Conservation (phyloP, 176 grass and related monocot species). For the Dendrocalamus sinicus region DNA sequence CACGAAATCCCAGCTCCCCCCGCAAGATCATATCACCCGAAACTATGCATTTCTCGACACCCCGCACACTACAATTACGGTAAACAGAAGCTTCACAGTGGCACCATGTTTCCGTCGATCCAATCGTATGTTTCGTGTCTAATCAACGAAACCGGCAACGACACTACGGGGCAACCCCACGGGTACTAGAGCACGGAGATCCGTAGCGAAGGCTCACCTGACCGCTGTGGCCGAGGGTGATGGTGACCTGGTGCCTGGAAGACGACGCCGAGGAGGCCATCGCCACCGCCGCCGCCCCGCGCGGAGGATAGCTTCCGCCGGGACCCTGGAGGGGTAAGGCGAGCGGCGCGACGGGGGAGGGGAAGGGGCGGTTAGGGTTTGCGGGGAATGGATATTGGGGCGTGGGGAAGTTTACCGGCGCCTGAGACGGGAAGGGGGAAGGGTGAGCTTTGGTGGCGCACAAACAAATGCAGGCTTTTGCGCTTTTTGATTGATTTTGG, state of each 20-base stretch:
- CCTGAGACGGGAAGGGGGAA: slow-evolving; percentile 4
- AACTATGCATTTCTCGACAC: background rate
- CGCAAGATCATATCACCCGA: background rate
- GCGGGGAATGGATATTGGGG: slow-evolving; percentile 28
- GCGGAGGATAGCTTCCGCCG: background rate
- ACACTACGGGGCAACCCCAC: background rate
- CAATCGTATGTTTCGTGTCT: slow-evolving; percentile 13
- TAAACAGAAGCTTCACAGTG: background rate
- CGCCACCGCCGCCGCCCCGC: background rate
- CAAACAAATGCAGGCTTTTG: background rate
- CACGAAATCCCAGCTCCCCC: background rate
- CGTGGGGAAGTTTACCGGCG: slow-evolving; percentile 33
- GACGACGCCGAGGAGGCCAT: slow-evolving; percentile 52
- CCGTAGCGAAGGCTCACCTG: slow-evolving; percentile 52
- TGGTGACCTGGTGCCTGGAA: slow-evolving; percentile 63
- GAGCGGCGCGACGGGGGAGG: slow-evolving; percentile 1
- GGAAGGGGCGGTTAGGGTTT: slow-evolving; percentile 35
- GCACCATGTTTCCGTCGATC: background rate
- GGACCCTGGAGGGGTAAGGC: background rate
- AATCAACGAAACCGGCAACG: slow-evolving; percentile 21
- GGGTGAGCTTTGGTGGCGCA: slow-evolving; percentile 18
- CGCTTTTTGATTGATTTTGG: background rate
- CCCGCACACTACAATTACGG: background rate
- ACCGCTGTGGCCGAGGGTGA: slow-evolving; percentile 73
- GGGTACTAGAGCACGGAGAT: background rate